Percentiles rank a stretch among this genome's conserved stretches.
These are phyloP conservation scores for Babesia ovis DNA, from an alignment of 169 alveolate species.

Conservation along the genomic window DNA sequence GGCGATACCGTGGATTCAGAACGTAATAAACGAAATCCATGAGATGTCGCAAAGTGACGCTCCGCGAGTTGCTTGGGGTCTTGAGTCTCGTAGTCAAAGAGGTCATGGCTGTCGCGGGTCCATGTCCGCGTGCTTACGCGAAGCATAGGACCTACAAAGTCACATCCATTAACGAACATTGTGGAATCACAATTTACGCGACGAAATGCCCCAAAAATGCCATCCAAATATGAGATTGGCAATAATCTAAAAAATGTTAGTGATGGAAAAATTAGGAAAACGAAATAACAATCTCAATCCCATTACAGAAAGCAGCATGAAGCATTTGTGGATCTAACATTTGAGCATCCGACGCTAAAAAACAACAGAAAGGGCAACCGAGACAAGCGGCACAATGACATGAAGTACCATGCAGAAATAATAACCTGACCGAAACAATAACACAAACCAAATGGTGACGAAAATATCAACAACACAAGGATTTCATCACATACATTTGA, in stretches of 20 bases:
- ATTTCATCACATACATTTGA: too few species aligned
- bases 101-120: constrained; percentile 93
- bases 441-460: too few species aligned
- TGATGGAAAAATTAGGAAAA: not conserved
- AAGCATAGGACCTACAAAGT: constrained; percentile 66
- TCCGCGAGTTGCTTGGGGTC: constrained; percentile 73
- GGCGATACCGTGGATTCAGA: constrained; percentile 40
- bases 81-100: constrained; percentile 92
- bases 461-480: too few species aligned
- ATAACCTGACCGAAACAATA: too few species aligned
- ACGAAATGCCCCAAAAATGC: not conserved
- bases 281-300: too few species aligned
- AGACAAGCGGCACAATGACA: too few species aligned
- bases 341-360: too few species aligned
- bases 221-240: not conserved
- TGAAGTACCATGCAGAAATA: too few species aligned
- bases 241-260: not conserved
- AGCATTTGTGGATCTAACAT: not conserved
- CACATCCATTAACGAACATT: constrained; percentile 14
- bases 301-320: not conserved
- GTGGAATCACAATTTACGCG: not conserved
- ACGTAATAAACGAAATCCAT: constrained; percentile 53
- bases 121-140: constrained; percentile 88
- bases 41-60: constrained; percentile 64
- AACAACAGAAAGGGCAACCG: too few species aligned